Evolutionary conservation across 192 early-diverging fungal species (phyloP).

Genomic region (Phlyctochytrium arcticum): DNA sequence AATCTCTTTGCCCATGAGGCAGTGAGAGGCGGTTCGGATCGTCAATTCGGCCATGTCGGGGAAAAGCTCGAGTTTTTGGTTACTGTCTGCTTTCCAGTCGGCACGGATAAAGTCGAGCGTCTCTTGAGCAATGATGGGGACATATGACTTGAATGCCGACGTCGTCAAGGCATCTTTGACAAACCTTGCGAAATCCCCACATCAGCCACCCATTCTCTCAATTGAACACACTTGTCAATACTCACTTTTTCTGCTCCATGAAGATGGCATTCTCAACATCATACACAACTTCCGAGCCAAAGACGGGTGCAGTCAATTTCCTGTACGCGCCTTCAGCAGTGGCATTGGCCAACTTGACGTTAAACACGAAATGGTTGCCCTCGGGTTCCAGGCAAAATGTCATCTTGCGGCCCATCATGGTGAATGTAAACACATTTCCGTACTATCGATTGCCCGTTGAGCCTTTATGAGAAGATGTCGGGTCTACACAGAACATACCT

Average conservation of each 20-base stretch:
- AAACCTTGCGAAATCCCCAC: constrained; percentile 61
- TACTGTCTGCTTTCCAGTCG: constrained; percentile 34
- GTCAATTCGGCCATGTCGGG: constrained; percentile 82
- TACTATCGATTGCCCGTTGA: constrained; percentile 37
- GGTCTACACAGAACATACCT: constrained; percentile 36
- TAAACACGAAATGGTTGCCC: constrained; percentile 97
- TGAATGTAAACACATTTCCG: constrained; percentile 90
- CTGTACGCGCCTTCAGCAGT: constrained; percentile 93
- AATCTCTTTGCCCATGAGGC: constrained; percentile 93
- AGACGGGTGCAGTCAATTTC: constrained; percentile 88
- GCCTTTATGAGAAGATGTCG: too few species aligned
- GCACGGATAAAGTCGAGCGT: constrained; percentile 73
- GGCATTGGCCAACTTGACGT: constrained; percentile 78
- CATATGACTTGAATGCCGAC: constrained; percentile 81
- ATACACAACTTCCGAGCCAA: constrained; percentile 94
- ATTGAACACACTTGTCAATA: background rate
- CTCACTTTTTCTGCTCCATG: constrained; percentile 96
- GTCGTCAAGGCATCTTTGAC: constrained; percentile 88
- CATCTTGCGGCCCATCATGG: constrained; percentile 87
- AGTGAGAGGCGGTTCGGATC: constrained; percentile 90
- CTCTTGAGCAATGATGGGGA: constrained; percentile 84
- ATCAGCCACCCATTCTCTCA: background rate
- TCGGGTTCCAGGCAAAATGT: constrained; percentile 85
- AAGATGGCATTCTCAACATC: constrained; percentile 87
- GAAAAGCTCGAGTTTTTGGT: constrained; percentile 62